phyloP scores from a whole-genome alignment of 345 rosid genomes.

The Moricandia moricandioides region DNA sequence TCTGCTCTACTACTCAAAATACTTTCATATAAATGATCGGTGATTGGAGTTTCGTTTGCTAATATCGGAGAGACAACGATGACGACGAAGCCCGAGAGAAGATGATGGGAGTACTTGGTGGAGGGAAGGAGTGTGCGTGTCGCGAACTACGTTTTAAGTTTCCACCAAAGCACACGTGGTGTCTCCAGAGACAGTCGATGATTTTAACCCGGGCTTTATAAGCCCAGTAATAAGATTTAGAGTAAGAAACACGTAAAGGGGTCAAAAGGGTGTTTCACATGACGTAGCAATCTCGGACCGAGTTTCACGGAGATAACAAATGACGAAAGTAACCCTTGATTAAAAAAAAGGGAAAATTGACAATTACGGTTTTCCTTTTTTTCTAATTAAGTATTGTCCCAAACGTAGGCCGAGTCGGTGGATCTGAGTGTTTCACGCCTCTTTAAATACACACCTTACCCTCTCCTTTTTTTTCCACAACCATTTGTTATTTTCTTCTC shows the following conservation, averaged over 20 bases:
- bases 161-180: no score
- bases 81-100: no score
- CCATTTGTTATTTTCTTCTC: not conserved
- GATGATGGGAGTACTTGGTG: no score
- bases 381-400: not conserved
- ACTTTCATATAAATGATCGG: no score
- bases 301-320: conserved; percentile 19
- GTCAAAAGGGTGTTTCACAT: conserved; percentile 7
- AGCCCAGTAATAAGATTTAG: conserved; percentile 7
- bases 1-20: no score
- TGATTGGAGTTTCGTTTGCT: no score
- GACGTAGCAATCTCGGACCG: conserved; percentile 35
- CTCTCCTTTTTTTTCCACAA: not conserved
- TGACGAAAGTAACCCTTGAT: conserved; percentile 22
- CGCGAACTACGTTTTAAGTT: no score
- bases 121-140: no score
- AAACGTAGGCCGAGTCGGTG: conserved; percentile 35
- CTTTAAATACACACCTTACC: conserved; percentile 33
- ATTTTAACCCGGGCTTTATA: not conserved
- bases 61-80: no score
- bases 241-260: conserved; percentile 24
- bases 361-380: conserved; percentile 25
- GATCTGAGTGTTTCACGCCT: conserved; percentile 41
- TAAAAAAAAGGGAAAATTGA: not conserved
- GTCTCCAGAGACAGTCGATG: no score